phyloP scores from a whole-genome alignment of 2,329 filamentous ascomycete species.

The Cladosporium sp. region DNA sequence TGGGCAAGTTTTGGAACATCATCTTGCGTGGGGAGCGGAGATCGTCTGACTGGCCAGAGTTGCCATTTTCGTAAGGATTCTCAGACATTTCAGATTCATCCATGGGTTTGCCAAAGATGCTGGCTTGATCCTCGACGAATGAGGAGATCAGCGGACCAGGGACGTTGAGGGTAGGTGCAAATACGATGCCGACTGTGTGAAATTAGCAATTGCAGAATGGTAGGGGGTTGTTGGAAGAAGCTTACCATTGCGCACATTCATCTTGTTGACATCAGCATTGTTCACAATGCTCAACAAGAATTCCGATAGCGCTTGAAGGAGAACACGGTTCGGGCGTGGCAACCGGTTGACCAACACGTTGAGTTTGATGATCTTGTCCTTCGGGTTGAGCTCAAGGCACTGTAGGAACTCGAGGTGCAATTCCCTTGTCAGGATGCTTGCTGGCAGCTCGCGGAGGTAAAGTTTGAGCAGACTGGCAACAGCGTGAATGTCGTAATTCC shows the following conservation, averaged over 20 bases:
- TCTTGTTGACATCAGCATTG: slow-evolving; percentile 88
- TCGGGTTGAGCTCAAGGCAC: slow-evolving; percentile 66
- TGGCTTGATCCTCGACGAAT: slow-evolving; percentile 86
- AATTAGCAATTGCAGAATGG: slow-evolving; percentile 22
- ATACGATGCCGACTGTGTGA: slow-evolving; percentile 82
- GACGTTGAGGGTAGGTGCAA: slow-evolving; percentile 95
- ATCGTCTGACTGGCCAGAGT: slow-evolving; percentile 44
- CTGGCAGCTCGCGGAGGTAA: slow-evolving; percentile 88
- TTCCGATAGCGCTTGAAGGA: slow-evolving; percentile 80
- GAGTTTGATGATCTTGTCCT: slow-evolving; percentile 75
- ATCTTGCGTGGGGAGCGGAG: slow-evolving; percentile 65
- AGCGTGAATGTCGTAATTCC: slow-evolving; percentile 93
- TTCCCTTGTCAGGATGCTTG: slow-evolving; percentile 86
- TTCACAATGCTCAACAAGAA: slow-evolving; percentile 93
- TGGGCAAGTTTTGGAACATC: slow-evolving; percentile 67
- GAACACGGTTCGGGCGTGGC: slow-evolving; percentile 74
- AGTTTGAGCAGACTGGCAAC: slow-evolving; percentile 92
- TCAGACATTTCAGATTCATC: slow-evolving; percentile 50
- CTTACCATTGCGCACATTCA: slow-evolving; percentile 83
- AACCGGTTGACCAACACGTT: slow-evolving; percentile 77
- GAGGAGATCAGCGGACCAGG: slow-evolving; percentile 91
- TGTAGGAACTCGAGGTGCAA: slow-evolving; percentile 85
- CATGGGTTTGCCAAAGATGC: slow-evolving; percentile 75
- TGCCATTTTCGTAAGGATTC: slow-evolving; percentile 30
- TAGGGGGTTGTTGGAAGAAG: background rate